phyloP scores from a whole-genome alignment of 192 early-diverging fungal genomes.

The Backusella australiensis region DNA sequence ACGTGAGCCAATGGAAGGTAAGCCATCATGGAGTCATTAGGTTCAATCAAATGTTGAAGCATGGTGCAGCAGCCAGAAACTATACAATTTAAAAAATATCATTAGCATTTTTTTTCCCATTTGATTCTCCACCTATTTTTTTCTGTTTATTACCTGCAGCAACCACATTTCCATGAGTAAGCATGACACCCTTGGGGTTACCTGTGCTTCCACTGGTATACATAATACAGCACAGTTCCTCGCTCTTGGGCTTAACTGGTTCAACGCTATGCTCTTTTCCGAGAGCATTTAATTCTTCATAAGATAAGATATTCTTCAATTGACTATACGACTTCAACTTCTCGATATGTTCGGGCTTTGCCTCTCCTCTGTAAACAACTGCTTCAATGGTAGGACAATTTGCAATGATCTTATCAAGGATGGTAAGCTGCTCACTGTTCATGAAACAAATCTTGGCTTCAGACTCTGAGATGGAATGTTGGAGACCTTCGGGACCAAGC shows the following conservation, averaged over 20 bases:
- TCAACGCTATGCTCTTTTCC: slow-evolving; percentile 57
- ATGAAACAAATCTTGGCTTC: slow-evolving; percentile 68
- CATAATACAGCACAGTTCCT: slow-evolving; percentile 63
- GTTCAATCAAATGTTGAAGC: slow-evolving; percentile 37
- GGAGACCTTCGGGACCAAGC: slow-evolving; percentile 77
- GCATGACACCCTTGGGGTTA: slow-evolving; percentile 72
- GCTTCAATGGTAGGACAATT: slow-evolving; percentile 55
- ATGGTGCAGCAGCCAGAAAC: slow-evolving; percentile 59
- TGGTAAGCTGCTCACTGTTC: slow-evolving; percentile 68
- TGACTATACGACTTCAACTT: slow-evolving; percentile 39
- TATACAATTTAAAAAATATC: slow-evolving; percentile 8
- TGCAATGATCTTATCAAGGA: slow-evolving; percentile 53
- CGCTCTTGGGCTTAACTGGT: slow-evolving; percentile 25
- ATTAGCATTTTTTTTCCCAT: not conserved
- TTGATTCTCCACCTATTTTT: not conserved
- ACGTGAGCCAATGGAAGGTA: slow-evolving; percentile 73
- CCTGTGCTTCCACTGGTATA: slow-evolving; percentile 75
- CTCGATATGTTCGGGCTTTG: slow-evolving; percentile 46
- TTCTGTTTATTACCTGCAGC: slow-evolving; percentile 41
- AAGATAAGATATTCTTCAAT: slow-evolving; percentile 52
- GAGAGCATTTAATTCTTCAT: slow-evolving; percentile 59
- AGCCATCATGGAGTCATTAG: slow-evolving; percentile 42
- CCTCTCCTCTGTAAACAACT: slow-evolving; percentile 69
- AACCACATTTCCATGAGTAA: slow-evolving; percentile 66
- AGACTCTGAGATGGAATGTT: slow-evolving; percentile 69